Base-by-base conservation (phyloP, 1,284 basidiomycete species). In the Ceratobasidium sp. region DNA sequence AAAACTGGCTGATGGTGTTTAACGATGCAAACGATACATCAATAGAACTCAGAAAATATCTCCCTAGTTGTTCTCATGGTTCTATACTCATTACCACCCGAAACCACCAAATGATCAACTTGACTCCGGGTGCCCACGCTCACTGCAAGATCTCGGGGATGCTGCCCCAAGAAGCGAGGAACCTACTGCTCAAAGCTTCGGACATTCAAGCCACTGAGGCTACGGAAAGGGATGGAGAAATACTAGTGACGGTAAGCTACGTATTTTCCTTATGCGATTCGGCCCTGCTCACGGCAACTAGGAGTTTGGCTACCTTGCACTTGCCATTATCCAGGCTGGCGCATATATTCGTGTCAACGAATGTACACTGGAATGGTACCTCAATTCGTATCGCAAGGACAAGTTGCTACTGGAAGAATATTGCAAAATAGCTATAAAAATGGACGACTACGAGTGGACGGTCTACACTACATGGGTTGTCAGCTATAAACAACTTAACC, bases 11-110 rank as follows among this genome's bases (percentile, higher is more conserved):
- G 6, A 45, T 59, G 17, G 14, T 72, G 5, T 72, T 15, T 31
- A 44, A 72, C 24, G 62, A 72, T 33, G 41, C 56, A 9, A 47
- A 60, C 24, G 31, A 53, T 41, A 53, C 56, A n/a, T 45, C 56
- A 1, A 27, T 75, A 9, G 36, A 50, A 29, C 48, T 75, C 50
- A 33, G 27, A 17, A n/a, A n/a, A 6, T 64, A 51, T 8, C 29
- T 75, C n/a, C 74, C 74, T 3, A 9, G 17, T 14, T 66, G 63
- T 29, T 15, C 48, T 2, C 74, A 75, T 62, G 74, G 74, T 1
- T 22, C 47, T 36, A 41, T 75, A 11, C 29, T 60, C 5, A 69
- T 69, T 33, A 75, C 74, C 6, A 75, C 74, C n/a, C 53, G 74
- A n/a, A 67, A 75, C 41, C 47, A 47, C 8, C 56, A 60, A 33